A percentile compares a stretch with the other conserved stretches of the same genome.
These are phyloP conservation scores for Apiospora aurea DNA, from an alignment of 2,329 filamentous ascomycete species.

Conservation along the genomic window DNA sequence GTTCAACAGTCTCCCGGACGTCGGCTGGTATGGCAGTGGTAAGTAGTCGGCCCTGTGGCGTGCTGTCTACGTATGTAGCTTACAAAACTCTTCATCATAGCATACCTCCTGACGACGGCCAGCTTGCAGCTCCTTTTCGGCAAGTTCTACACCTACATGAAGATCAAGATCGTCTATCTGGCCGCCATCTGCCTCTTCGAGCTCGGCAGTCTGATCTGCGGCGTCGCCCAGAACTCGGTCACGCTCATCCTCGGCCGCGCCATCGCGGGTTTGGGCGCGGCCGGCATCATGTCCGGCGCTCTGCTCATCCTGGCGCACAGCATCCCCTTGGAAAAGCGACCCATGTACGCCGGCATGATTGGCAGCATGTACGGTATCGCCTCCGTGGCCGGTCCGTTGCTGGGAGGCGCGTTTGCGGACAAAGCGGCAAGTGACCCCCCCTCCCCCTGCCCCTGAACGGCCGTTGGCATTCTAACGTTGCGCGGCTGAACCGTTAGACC, in stretches of 20 bases:
- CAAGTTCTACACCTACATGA: constrained; percentile 43
- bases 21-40: constrained; percentile 49
- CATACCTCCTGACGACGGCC: constrained; percentile 43
- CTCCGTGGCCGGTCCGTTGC: not conserved
- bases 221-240: constrained; percentile 40
- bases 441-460: not conserved
- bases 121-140: constrained; percentile 40
- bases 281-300: constrained; percentile 37
- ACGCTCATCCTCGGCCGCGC: constrained; percentile 46
- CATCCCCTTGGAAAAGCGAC: not conserved
- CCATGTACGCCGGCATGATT: constrained; percentile 17
- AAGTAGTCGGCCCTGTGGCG: not conserved
- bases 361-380: not conserved
- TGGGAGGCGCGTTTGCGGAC: not conserved
- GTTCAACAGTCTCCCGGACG: constrained; percentile 45
- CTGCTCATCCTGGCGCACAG: not conserved
- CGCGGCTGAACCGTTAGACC: constrained; percentile 8
- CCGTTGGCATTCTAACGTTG: constrained; percentile 24
- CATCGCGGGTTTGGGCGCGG: constrained; percentile 45
- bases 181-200: constrained; percentile 45
- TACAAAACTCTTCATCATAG: constrained; percentile 26
- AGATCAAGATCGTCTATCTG: constrained; percentile 44
- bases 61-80: not conserved
- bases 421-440: not conserved
- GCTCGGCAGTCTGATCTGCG: constrained; percentile 46